These are phyloP conservation scores for Phytophthora idaei DNA, from an alignment of 352 stramenopile species.

Conservation along the genomic window DNA sequence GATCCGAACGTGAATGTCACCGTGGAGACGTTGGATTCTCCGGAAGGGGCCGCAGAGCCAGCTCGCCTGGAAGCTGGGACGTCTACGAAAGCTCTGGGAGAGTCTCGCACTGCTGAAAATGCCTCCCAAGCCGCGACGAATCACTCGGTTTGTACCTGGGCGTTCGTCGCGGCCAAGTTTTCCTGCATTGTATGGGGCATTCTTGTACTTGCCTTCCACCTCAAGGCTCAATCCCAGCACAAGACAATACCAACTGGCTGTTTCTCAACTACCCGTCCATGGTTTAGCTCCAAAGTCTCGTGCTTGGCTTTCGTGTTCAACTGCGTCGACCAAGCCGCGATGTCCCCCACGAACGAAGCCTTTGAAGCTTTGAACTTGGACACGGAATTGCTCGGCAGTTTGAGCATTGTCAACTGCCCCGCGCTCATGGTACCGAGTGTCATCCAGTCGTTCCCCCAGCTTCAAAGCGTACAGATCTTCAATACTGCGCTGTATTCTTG, in stretches of 20 bases:
- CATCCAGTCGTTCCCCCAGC: slow-evolving; percentile 19
- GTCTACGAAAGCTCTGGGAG: slow-evolving; percentile 18
- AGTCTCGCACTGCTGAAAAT: slow-evolving; percentile 16
- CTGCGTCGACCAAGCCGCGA: slow-evolving; percentile 16
- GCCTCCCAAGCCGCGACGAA: not conserved
- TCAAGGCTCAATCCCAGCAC: slow-evolving; percentile 23
- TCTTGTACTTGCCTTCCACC: slow-evolving; percentile 24
- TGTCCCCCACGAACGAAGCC: slow-evolving; percentile 21
- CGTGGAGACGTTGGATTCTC: slow-evolving; percentile 16
- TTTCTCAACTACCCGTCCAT: slow-evolving; percentile 22
- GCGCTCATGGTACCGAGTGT: slow-evolving; percentile 22
- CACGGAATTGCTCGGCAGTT: slow-evolving; percentile 13
- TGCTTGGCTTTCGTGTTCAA: slow-evolving; percentile 30
- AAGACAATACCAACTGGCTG: slow-evolving; percentile 22
- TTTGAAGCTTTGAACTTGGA: slow-evolving; percentile 26
- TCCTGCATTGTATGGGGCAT: slow-evolving; percentile 22
- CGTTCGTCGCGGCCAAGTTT: slow-evolving; percentile 20
- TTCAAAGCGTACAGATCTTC: slow-evolving; percentile 29
- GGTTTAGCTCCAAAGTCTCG: slow-evolving; percentile 30
- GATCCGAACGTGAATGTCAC: slow-evolving; percentile 7
- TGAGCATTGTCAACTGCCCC: slow-evolving; percentile 28
- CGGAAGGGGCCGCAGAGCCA: not conserved
- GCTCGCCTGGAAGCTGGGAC: slow-evolving; percentile 15
- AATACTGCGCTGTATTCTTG: slow-evolving; percentile 26
- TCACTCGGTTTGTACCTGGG: slow-evolving; percentile 9